Percentiles rank a stretch among this genome's conserved stretches.
These are phyloP conservation scores for Aureobasidium sp. DNA, from an alignment of 2,329 filamentous ascomycete genomes.

Conservation along the genomic window DNA sequence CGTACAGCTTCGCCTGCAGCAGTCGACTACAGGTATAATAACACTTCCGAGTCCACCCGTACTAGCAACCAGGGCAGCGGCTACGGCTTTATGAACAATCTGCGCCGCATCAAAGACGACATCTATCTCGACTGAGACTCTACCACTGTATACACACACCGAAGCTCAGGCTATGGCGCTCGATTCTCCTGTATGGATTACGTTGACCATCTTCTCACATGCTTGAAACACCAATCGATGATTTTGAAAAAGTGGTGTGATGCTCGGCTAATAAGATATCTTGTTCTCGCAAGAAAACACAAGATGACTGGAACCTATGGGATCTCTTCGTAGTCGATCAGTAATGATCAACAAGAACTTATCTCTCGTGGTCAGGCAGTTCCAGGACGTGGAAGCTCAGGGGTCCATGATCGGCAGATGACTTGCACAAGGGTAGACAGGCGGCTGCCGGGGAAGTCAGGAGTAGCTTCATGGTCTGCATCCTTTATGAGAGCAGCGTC, in stretches of 20 bases:
- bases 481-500: background rate
- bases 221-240: background rate
- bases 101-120: constrained; percentile 46
- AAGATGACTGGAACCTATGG: no score
- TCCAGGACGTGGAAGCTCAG: background rate
- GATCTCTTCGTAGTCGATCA: background rate
- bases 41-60: constrained; percentile 17
- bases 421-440: background rate
- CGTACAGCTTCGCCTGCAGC: constrained; percentile 18
- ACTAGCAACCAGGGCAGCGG: constrained; percentile 32
- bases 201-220: background rate
- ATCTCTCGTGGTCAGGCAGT: background rate
- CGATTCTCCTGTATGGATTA: background rate
- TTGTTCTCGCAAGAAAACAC: background rate
- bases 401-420: background rate
- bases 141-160: background rate
- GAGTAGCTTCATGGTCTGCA: background rate
- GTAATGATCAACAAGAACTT: background rate
- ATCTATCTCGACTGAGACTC: constrained; percentile 41
- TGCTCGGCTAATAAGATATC: background rate
- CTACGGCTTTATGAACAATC: constrained; percentile 45
- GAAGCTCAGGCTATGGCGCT: background rate
- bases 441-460: background rate
- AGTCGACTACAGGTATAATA: constrained; percentile 24
- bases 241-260: background rate